A percentile compares a stretch with the other conserved stretches of the same genome.
phyloP scores from a whole-genome alignment of 2,329 filamentous ascomycete genomes.

The Cercospora sp. region DNA sequence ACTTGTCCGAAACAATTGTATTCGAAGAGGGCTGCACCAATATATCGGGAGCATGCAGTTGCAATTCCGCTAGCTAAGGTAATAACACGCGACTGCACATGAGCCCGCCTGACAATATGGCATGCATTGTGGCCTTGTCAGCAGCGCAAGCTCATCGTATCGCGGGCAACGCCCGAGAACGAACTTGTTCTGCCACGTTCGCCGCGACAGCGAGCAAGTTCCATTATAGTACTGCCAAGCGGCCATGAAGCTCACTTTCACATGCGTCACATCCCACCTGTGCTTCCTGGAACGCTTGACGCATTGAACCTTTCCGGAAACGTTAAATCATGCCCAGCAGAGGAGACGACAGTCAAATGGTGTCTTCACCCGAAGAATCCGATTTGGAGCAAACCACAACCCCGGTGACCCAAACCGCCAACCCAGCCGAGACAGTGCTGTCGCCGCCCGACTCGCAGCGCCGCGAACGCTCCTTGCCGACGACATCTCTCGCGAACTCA shows the following conservation, averaged over 20 bases:
- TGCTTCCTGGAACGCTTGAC: not conserved
- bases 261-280: not conserved
- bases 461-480: constrained; percentile 26
- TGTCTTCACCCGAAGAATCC: constrained; percentile 39
- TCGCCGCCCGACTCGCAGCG: constrained; percentile 57
- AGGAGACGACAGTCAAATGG: constrained; percentile 60
- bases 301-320: not conserved
- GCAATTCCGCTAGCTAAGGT: not conserved
- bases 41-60: not conserved
- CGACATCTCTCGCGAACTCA: constrained; percentile 36
- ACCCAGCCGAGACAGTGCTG: constrained; percentile 45
- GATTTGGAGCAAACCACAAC: constrained; percentile 41
- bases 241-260: constrained; percentile 1
- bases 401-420: constrained; percentile 42
- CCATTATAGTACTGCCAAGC: not conserved
- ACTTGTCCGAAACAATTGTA: not conserved
- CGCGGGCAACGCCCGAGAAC: not conserved
- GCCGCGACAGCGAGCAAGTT: not conserved
- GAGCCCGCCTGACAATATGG: not conserved
- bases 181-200: not conserved
- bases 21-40: not conserved
- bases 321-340: constrained; percentile 40
- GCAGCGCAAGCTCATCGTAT: not conserved
- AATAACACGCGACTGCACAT: not conserved
- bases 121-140: not conserved